These are phyloP conservation scores for Exsudoporus floridanus DNA, from an alignment of 1,284 basidiomycete species.

Conservation along the genomic window DNA sequence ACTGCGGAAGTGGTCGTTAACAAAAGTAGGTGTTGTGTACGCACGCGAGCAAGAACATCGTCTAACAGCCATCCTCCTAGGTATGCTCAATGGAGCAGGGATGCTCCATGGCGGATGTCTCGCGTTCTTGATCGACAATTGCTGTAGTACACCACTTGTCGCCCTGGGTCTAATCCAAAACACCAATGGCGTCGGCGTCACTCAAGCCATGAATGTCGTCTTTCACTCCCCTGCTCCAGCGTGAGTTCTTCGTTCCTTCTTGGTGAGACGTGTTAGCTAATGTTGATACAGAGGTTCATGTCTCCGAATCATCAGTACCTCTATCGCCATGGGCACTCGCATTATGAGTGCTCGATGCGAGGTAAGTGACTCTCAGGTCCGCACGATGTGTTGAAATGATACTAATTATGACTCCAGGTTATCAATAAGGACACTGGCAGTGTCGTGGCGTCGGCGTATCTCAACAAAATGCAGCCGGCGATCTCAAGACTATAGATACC, in stretches of 20 bases:
- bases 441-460: constrained; percentile 58
- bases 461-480: constrained; percentile 68
- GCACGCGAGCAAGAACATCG: neutral
- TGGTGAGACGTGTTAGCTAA: constrained; percentile 4
- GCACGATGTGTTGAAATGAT: constrained; percentile 25
- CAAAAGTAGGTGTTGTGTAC: constrained; percentile 43
- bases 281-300: constrained; percentile 48
- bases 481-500: constrained; percentile 36
- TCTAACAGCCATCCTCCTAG: constrained; percentile 35
- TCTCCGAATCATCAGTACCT: constrained; percentile 59
- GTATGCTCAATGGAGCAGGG: constrained; percentile 70
- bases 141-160: constrained; percentile 63
- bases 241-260: constrained; percentile 39
- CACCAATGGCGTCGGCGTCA: constrained; percentile 71
- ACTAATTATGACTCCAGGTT: constrained; percentile 42
- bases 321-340: constrained; percentile 61
- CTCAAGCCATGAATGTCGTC: constrained; percentile 62
- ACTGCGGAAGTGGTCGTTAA: constrained; percentile 59
- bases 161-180: constrained; percentile 57
- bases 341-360: constrained; percentile 71
- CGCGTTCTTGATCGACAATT: constrained; percentile 71
- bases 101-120: constrained; percentile 72
- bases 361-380: constrained; percentile 30
- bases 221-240: constrained; percentile 65
- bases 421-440: constrained; percentile 54